Percentiles rank a stretch among this genome's conserved stretches.
Conservation (phyloP, 106 monocot species). For the Apostasia shenzhenica region DNA sequence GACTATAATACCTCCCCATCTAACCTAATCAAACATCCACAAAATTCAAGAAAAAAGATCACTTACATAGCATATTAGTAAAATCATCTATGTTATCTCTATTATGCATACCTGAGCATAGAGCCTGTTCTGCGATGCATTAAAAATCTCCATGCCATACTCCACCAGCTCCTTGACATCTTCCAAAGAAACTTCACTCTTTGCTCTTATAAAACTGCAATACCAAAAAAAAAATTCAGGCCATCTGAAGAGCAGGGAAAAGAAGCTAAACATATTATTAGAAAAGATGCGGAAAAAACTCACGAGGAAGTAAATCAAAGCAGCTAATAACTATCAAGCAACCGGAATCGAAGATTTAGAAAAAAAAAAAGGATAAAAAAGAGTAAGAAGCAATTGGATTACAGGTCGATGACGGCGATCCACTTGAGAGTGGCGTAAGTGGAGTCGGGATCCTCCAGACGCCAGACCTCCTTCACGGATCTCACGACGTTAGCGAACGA, state of each 20-base stretch:
- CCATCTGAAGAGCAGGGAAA: background rate
- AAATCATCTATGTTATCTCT: background rate
- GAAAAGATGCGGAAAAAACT: background rate
- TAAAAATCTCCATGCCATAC: conserved; percentile 76
- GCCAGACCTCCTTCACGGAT: conserved; percentile 53
- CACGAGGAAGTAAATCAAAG: background rate
- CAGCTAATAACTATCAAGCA: background rate
- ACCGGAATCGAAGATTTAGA: background rate
- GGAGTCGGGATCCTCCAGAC: conserved; percentile 69
- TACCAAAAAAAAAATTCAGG: background rate
- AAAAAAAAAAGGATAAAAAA: background rate
- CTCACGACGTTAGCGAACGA: conserved; percentile 58
- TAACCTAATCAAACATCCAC: conserved; percentile 56
- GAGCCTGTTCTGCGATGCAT: conserved; percentile 73
- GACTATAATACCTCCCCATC: conserved; percentile 73
- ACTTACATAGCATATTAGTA: background rate
- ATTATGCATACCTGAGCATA: conserved; percentile 63
- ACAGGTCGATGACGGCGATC: conserved; percentile 85
- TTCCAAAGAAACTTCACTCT: conserved; percentile 64
- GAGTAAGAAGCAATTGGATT: conserved; percentile 11
- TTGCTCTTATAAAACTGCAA: conserved; percentile 83
- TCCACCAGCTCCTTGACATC: conserved; percentile 70
- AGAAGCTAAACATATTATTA: background rate
- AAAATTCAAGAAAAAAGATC: background rate
- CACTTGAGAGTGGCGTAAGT: conserved; percentile 85